Percentiles rank a stretch among this genome's conserved stretches.
These are phyloP conservation scores for Mycena citricolor DNA, from an alignment of 1,284 basidiomycete genomes.

Conservation along the genomic window DNA sequence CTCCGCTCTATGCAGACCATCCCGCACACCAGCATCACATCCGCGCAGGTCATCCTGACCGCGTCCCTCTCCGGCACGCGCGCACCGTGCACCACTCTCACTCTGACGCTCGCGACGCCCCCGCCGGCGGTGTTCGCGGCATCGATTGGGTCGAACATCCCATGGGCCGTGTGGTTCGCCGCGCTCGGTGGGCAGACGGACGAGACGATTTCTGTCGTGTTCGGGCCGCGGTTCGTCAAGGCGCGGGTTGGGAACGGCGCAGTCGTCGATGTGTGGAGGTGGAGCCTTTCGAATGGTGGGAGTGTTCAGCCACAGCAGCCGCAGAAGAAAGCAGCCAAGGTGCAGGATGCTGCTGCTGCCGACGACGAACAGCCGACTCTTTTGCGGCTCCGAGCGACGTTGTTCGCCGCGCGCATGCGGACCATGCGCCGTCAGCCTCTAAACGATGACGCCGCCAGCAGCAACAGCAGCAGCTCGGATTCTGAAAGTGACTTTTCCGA, in stretches of 20 bases:
- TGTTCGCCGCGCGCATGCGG: conserved; percentile 15
- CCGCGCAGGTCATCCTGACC: conserved; percentile 14
- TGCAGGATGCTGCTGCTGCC: too few relatives aligned
- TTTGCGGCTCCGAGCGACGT: conserved; percentile 7
- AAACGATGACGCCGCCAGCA: not conserved
- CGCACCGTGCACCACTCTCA: not conserved
- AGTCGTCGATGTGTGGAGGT: conserved; percentile 5
- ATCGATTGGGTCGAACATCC: conserved; percentile 5
- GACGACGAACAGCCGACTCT: not conserved
- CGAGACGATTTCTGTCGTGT: conserved; percentile 1
- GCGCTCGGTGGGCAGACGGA: conserved; percentile 1
- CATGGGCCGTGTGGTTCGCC: conserved; percentile 10
- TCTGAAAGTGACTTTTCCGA: conserved; percentile 6
- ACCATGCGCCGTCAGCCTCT: not conserved
- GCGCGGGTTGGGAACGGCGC: conserved; percentile 1
- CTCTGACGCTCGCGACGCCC: not conserved
- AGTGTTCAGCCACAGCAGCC: too few relatives aligned
- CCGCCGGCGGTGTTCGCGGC: conserved; percentile 8
- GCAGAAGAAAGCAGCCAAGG: too few relatives aligned
- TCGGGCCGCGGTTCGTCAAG: conserved; percentile 7
- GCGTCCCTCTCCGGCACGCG: conserved; percentile 7
- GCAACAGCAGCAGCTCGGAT: not conserved
- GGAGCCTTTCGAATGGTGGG: too few relatives aligned
- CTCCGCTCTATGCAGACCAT: too few relatives aligned
- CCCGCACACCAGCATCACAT: too few relatives aligned